Conservation (phyloP, 202 grass and related monocot species). For the Musa balbisiana region DNA sequence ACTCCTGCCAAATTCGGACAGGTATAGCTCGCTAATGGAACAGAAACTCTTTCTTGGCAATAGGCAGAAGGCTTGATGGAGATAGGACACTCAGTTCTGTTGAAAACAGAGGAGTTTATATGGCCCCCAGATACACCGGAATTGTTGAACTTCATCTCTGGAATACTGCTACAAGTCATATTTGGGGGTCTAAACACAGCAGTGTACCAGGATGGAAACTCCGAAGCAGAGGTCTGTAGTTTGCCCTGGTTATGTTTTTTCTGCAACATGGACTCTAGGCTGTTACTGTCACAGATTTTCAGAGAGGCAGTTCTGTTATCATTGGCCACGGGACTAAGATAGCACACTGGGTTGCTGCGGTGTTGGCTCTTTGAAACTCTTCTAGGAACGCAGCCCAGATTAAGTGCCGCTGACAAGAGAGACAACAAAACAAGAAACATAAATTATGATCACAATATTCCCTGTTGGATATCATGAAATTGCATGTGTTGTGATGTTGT, state of each 20-base stretch:
- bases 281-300: conserved; percentile 22
- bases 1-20: conserved; percentile 3
- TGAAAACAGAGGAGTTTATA: background rate
- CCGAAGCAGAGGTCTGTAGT: background rate
- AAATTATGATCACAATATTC: background rate
- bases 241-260: background rate
- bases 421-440: background rate
- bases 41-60: background rate
- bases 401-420: conserved; percentile 35
- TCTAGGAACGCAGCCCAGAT: conserved; percentile 42
- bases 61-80: background rate
- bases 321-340: conserved; percentile 24
- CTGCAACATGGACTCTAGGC: conserved; percentile 12
- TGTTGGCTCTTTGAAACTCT: conserved; percentile 44
- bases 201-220: conserved; percentile 17
- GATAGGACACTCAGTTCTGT: background rate
- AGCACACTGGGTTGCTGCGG: conserved; percentile 36
- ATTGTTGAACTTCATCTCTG: conserved; percentile 13
- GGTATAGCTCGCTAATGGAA: background rate
- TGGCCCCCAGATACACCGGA: conserved; percentile 12
- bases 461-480: too few relatives aligned
- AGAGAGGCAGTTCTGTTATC: conserved; percentile 7
- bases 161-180: conserved; percentile 6
- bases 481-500: background rate
- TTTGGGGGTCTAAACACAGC: conserved; percentile 21